Evolutionary conservation across 2,329 filamentous ascomycete species (phyloP).

Genomic region (Monilinia aucupariae): DNA sequence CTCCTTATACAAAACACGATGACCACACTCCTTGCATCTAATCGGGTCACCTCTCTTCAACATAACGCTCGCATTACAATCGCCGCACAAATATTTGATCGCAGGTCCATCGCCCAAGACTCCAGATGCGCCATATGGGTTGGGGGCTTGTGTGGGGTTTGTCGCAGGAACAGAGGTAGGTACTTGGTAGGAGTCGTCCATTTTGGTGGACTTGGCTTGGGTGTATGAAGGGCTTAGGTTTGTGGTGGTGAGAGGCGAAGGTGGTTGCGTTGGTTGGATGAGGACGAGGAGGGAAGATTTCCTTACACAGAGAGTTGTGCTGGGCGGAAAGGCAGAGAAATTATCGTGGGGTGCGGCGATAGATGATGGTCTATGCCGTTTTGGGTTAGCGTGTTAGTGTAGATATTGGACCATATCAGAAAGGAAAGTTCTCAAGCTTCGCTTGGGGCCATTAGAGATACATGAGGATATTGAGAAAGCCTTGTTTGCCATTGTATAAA

Average conservation of each 20-base stretch:
- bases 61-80: slow-evolving; percentile 73
- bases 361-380: neutral
- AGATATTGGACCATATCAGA: no score
- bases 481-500: no score
- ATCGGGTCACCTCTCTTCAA: slow-evolving; percentile 76
- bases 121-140: slow-evolving; percentile 33
- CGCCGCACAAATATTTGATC: slow-evolving; percentile 72
- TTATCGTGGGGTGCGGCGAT: slow-evolving; percentile 4
- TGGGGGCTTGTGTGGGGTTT: slow-evolving; percentile 25
- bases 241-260: neutral
- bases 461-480: no score
- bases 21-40: slow-evolving; percentile 86
- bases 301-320: slow-evolving; percentile 2
- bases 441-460: no score
- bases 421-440: no score
- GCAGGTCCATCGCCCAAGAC: slow-evolving; percentile 43
- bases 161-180: slow-evolving; percentile 4
- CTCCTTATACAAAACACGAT: slow-evolving; percentile 95
- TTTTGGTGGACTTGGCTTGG: neutral
- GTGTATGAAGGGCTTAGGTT: neutral
- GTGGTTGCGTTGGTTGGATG: neutral
- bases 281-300: slow-evolving; percentile 1
- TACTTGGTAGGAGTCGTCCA: slow-evolving; percentile 16
- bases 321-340: neutral
- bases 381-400: neutral